Evolutionary conservation across 1,284 basidiomycete species (phyloP).

Genomic region (Boletus smithii): DNA sequence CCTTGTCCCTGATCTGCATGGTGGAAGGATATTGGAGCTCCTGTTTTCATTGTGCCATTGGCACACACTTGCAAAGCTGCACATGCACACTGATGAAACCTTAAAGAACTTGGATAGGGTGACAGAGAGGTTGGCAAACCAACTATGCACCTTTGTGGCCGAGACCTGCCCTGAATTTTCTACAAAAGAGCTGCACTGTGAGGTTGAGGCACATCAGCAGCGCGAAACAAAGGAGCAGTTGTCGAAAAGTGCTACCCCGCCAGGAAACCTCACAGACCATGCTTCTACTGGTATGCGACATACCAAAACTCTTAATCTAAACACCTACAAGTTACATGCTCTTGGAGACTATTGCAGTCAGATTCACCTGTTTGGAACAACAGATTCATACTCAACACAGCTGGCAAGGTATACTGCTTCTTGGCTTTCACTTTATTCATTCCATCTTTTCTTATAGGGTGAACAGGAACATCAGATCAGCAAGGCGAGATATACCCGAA

Average conservation of each 20-base stretch:
- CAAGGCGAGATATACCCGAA: constrained; percentile 5
- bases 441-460: not conserved
- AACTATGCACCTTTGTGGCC: not conserved
- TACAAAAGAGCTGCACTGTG: not conserved
- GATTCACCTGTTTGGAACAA: not conserved
- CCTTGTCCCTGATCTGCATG: constrained; percentile 6
- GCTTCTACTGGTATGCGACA: too few relatives aligned
- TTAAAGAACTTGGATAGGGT: not conserved
- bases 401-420: constrained; percentile 3
- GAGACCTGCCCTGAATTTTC: not conserved
- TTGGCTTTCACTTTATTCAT: too few relatives aligned
- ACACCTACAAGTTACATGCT: not conserved
- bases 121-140: not conserved
- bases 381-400: constrained; percentile 3
- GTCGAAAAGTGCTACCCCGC: not conserved
- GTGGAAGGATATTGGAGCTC: not conserved
- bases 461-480: constrained; percentile 8
- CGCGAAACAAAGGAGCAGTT: too few relatives aligned
- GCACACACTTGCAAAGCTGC: constrained; percentile 20
- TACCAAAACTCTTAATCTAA: not conserved
- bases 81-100: constrained; percentile 18
- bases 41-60: constrained; percentile 12
- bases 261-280: too few relatives aligned
- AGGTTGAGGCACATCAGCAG: not conserved
- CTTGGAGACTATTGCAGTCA: not conserved